A percentile compares a stretch with the other conserved stretches of the same genome.
Evolutionary conservation across 495 filamentous ascomycete genomes (phyloP).

Genomic region (Cryomyces antarcticus): DNA sequence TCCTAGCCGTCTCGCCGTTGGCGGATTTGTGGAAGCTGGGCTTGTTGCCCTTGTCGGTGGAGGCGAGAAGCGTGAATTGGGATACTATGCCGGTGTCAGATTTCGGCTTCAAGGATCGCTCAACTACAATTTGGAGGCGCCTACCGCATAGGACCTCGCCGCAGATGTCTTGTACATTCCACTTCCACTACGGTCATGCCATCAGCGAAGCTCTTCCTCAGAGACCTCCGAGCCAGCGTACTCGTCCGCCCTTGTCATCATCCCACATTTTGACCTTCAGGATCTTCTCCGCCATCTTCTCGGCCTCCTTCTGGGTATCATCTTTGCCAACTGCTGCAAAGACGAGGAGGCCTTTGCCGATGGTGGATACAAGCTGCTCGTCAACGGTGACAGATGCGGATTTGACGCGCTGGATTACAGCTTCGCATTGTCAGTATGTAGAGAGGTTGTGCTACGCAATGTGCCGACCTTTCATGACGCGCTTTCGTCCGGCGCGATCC

Average conservation of each 20-base stretch:
- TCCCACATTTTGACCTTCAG: conserved; percentile 82
- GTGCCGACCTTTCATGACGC: neutral
- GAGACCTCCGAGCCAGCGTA: conserved; percentile 14
- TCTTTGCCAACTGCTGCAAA: conserved; percentile 80
- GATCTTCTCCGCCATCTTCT: conserved; percentile 64
- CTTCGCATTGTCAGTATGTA: conserved; percentile 22
- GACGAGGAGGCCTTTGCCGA: conserved; percentile 76
- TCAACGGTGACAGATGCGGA: conserved; percentile 99
- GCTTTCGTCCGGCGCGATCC: too few species aligned
- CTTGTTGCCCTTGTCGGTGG: conserved; percentile 83
- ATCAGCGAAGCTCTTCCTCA: neutral
- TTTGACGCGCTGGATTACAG: conserved; percentile 82
- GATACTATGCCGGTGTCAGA: conserved; percentile 41
- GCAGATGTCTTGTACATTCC: conserved; percentile 62
- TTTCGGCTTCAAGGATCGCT: neutral
- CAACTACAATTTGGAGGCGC: conserved; percentile 9
- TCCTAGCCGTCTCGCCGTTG: conserved; percentile 50
- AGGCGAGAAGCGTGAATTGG: conserved; percentile 87
- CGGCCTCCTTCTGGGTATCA: conserved; percentile 75
- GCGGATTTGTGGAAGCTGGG: conserved; percentile 89
- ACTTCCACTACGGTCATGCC: conserved; percentile 49
- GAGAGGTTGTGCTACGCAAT: neutral
- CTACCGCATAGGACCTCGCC: conserved; percentile 83
- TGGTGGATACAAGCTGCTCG: conserved; percentile 66
- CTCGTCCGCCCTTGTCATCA: conserved; percentile 45